Percentiles rank a stretch among this genome's conserved stretches.
Conservation (phyloP, 768 basidiomycete species). For the Phanerochaete carnosa region DNA sequence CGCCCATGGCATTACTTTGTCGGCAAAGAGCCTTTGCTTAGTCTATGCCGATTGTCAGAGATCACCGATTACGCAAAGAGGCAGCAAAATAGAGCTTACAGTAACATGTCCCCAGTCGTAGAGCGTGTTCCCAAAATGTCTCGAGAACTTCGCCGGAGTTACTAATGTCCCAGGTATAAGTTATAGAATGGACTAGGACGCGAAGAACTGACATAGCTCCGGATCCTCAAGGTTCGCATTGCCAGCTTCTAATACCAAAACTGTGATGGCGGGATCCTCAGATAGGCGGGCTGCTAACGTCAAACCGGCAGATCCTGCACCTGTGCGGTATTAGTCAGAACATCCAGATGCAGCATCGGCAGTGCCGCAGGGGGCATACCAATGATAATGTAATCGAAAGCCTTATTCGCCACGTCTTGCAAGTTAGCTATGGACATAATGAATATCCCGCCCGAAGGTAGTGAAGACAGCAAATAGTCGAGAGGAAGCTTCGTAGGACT, state of each 20-base stretch:
- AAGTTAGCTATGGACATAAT: too few relatives aligned
- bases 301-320: slow-evolving; percentile 14
- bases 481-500: too few relatives aligned
- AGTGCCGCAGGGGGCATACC: neutral
- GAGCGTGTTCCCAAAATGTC: slow-evolving; percentile 16
- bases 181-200: neutral
- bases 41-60: neutral
- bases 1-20: neutral
- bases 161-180: slow-evolving; percentile 7
- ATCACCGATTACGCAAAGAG: neutral
- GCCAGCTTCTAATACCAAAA: slow-evolving; percentile 22
- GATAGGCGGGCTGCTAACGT: slow-evolving; percentile 36
- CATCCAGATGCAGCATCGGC: neutral
- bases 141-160: slow-evolving; percentile 14
- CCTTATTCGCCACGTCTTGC: neutral
- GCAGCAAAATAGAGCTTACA: neutral
- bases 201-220: neutral
- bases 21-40: neutral
- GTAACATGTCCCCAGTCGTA: slow-evolving; percentile 20
- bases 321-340: neutral
- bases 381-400: slow-evolving; percentile 10
- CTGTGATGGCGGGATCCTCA: slow-evolving; percentile 18
- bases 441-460: too few relatives aligned
- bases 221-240: slow-evolving; percentile 9
- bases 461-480: too few relatives aligned